A percentile compares a stretch with the other conserved stretches of the same genome.
phyloP scores from a whole-genome alignment of 108 stramenopile species.

The Skeletonema grethae region DNA sequence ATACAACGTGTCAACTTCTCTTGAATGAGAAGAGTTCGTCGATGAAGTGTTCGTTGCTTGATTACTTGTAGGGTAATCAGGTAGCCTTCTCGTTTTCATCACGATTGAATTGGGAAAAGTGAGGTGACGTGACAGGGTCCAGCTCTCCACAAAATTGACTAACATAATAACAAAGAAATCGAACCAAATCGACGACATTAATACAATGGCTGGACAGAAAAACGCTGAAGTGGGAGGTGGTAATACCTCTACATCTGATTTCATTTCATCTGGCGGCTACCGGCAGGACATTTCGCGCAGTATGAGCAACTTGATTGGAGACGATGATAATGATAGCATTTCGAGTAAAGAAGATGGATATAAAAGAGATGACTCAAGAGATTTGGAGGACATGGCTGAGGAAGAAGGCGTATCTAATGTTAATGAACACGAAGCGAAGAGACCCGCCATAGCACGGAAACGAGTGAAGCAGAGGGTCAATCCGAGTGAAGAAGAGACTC shows the following conservation, averaged over 20 bases:
- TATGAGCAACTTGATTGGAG: conserved; percentile 4
- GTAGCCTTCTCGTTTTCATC: not conserved
- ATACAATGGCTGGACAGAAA: not conserved
- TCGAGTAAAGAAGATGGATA: conserved; percentile 1
- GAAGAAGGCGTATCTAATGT: not conserved
- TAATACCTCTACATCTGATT: not conserved
- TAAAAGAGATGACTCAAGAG: conserved; percentile 1
- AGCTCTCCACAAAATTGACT: not conserved
- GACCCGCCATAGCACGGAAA: not conserved
- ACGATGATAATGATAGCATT: not conserved
- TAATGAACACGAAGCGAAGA: not conserved
- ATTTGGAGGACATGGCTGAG: not conserved
- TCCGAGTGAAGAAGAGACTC: conserved; percentile 1
- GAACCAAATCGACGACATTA: not conserved
- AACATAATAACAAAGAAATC: not conserved
- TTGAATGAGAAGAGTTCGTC: not conserved
- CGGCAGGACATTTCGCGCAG: not conserved
- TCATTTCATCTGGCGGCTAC: not conserved
- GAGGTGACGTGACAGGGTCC: conserved; percentile 2
- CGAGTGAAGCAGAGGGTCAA: not conserved
- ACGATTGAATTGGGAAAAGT: not conserved
- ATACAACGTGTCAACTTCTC: no score
- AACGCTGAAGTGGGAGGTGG: not conserved
- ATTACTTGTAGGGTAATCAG: not conserved
- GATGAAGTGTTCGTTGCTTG: not conserved